These are phyloP conservation scores for Ceratocystiopsis minuta DNA, from an alignment of 2,329 filamentous ascomycete genomes.

Conservation along the genomic window DNA sequence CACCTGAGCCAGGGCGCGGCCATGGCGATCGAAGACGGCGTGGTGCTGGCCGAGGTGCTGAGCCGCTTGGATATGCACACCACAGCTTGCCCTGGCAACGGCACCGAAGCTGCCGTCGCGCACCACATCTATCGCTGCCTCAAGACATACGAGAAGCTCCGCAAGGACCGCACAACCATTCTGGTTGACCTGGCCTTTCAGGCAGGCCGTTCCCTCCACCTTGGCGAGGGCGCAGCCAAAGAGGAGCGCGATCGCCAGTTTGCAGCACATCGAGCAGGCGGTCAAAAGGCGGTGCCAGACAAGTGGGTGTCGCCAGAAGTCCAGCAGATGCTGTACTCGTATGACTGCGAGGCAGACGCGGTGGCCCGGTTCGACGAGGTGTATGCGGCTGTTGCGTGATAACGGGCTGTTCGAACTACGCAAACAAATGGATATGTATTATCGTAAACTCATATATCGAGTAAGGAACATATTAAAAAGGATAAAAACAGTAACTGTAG, in stretches of 20 bases:
- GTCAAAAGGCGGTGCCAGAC: constrained; percentile 36
- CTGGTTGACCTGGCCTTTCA: constrained; percentile 36
- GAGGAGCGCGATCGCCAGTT: constrained; percentile 41
- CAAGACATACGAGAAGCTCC: constrained; percentile 34
- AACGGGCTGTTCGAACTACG: no score
- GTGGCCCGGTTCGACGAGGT: constrained; percentile 32
- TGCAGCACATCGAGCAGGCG: constrained; percentile 26
- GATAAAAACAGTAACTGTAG: no score
- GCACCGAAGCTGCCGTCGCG: constrained; percentile 7
- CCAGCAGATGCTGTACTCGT: constrained; percentile 46
- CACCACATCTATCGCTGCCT: constrained; percentile 29
- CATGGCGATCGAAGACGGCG: constrained; percentile 50
- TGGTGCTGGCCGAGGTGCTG: constrained; percentile 37
- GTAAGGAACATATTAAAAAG: no score
- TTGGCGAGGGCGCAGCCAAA: constrained; percentile 38
- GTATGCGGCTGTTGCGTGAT: constrained; percentile 14
- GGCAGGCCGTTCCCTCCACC: constrained; percentile 35
- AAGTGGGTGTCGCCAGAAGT: constrained; percentile 56
- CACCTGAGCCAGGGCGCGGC: constrained; percentile 51
- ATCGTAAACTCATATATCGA: no score
- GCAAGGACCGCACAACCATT: constrained; percentile 34
- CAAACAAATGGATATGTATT: no score
- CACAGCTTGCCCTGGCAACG: constrained; percentile 4
- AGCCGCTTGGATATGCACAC: constrained; percentile 15
- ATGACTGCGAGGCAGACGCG: constrained; percentile 40